Conservation (phyloP, 176 grass and related monocot genomes). For the Cenchrus americanus region DNA sequence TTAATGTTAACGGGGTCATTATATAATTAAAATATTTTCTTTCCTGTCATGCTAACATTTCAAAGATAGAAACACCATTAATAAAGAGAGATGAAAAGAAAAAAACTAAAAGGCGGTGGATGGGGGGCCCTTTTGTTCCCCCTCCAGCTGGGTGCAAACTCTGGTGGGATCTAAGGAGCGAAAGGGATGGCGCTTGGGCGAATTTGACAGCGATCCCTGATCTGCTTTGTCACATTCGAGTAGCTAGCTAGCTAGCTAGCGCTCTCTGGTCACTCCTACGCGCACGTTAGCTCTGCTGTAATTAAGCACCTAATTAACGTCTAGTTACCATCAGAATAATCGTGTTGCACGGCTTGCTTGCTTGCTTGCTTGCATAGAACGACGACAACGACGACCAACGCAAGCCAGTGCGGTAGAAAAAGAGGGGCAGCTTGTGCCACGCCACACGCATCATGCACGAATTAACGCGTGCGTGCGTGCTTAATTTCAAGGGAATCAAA, state of each 20-base stretch:
- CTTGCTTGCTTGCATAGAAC: not conserved
- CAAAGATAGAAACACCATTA: not conserved
- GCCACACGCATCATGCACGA: not conserved
- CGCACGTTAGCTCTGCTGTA: constrained; percentile 31
- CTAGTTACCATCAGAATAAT: constrained; percentile 28
- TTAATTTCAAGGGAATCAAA: not conserved
- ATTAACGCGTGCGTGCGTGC: no score
- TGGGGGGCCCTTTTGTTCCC: constrained; percentile 16
- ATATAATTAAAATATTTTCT: not conserved
- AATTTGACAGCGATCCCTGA: constrained; percentile 18
- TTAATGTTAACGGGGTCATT: not conserved
- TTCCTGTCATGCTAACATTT: constrained; percentile 25
- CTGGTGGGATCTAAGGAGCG: constrained; percentile 33
- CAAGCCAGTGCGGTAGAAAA: not conserved
- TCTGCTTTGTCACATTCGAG: not conserved
- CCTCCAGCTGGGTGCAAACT: constrained; percentile 21
- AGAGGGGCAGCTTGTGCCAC: not conserved
- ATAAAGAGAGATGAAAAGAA: not conserved
- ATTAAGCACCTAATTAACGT: constrained; percentile 28
- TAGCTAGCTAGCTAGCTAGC: not conserved
- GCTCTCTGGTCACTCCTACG: constrained; percentile 21
- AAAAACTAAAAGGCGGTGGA: not conserved
- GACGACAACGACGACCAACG: not conserved
- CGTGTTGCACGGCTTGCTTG: constrained; percentile 5
- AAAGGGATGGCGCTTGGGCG: constrained; percentile 12